phyloP scores from a whole-genome alignment of 345 rosid genomes.

The Clausena lansium region DNA sequence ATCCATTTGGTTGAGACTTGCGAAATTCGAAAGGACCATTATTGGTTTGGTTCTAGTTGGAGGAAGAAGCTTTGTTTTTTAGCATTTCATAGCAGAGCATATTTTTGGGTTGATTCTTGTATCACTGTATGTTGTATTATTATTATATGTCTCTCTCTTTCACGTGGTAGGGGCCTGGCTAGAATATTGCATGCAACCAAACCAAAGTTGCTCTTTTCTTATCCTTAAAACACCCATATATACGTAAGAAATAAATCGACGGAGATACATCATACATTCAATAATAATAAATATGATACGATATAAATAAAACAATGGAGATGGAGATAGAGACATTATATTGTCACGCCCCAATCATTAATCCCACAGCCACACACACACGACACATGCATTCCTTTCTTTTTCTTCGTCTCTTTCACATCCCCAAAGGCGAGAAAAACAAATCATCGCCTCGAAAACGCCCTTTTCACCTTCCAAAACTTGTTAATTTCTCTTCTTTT shows the following conservation, averaged over 20 bases:
- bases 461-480: neutral
- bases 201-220: conserved; percentile 4
- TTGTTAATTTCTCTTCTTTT: neutral
- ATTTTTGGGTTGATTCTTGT: neutral
- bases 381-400: neutral
- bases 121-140: too few species aligned
- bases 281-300: too few species aligned
- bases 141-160: neutral
- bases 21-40: neutral
- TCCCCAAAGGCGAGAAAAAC: neutral
- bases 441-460: conserved; percentile 15
- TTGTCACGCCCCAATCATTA: conserved; percentile 5
- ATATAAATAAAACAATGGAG: neutral
- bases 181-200: conserved; percentile 13
- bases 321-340: neutral
- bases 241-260: neutral
- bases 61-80: neutral
- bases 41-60: neutral
- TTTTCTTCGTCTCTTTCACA: neutral
- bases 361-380: neutral
- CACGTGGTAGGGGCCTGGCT: conserved; percentile 35
- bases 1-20: neutral
- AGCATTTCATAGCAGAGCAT: neutral
- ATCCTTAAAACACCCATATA: neutral
- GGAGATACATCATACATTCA: neutral